Evolutionary conservation across 2,329 filamentous ascomycete species (phyloP), one percentile per base, ranked within the genome.

Genomic region (Elsinoe arachidis): DNA sequence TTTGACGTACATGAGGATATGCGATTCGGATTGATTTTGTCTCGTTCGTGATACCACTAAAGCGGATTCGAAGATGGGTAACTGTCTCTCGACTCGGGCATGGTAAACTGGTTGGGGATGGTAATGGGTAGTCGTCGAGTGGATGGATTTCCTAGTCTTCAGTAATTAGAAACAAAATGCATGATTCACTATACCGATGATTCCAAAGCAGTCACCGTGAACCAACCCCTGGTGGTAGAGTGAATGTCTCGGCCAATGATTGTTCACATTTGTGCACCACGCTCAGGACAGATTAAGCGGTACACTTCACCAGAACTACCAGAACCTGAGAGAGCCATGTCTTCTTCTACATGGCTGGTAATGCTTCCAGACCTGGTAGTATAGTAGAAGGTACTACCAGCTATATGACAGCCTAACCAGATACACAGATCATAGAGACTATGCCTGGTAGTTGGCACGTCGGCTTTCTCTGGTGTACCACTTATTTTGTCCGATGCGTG

Each of bases 31-130:
- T 53, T 53, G n/a, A 23, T 53, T 39, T 7, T 53, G 17, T 51
- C 26, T 53, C 33, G 41, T 53, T 37, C 49, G 49, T 53, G 49
- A 53, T 53, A 53, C 49, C 49, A 53, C 49, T 53, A 17, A 53
- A 53, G 49, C 49, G 49, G 26, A 37, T n/a, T 53, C 49, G 35
- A 19, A 26, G 49, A 51, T 35, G 17, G 41, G 26, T n/a, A 14
- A 23, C 19, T 39, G 19, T 57, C 41, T 38, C 23, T 57, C 41
- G 41, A 57, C 55, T 46, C 41, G 41, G 26, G 46, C 55, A 57
- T 57, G 41, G 55, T 49, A 49, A 23, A 46, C 47, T 46, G 41
- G 34, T 37, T 39, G 30, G 39, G 33, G 43, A 49, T 1, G 46
- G 46, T 46, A 46, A 56, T 56, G 38, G 53, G 4, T 15, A 26